These are phyloP conservation scores for Phaeosphaeria sp. DNA, from an alignment of 2,329 filamentous ascomycete genomes.

Conservation along the genomic window DNA sequence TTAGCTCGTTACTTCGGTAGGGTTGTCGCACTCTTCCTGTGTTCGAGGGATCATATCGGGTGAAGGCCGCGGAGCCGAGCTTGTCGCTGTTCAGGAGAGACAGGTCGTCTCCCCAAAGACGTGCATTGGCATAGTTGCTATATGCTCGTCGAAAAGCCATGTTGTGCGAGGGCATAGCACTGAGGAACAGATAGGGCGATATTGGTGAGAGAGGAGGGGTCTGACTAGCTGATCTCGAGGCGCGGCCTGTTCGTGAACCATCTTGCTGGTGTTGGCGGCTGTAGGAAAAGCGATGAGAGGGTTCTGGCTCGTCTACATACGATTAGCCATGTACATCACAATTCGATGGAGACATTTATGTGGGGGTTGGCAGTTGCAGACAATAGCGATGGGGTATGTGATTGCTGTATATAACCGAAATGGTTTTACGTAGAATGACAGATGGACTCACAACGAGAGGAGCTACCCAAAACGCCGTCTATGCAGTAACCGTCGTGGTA, in stretches of 20 bases:
- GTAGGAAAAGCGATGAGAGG: neutral
- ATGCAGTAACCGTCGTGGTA: constrained; percentile 34
- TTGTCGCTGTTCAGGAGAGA: neutral
- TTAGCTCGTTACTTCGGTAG: too few relatives aligned
- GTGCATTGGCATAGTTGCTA: neutral
- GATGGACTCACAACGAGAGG: constrained; percentile 16
- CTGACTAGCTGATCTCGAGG: neutral
- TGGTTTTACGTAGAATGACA: constrained; percentile 17
- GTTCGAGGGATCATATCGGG: too few relatives aligned
- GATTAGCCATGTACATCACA: constrained; percentile 38
- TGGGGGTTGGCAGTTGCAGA: neutral
- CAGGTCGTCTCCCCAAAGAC: neutral
- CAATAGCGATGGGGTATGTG: constrained; percentile 27
- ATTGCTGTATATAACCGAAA: constrained; percentile 36
- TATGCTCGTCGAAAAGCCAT: neutral
- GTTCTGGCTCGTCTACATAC: constrained; percentile 13
- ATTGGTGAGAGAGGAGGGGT: neutral
- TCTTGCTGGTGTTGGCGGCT: neutral
- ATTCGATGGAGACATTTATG: neutral
- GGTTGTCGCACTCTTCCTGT: too few relatives aligned
- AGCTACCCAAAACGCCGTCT: constrained; percentile 34
- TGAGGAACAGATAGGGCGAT: neutral
- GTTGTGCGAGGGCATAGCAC: neutral
- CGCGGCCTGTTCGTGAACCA: neutral
- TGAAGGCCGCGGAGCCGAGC: too few relatives aligned